Percentiles rank a stretch among this genome's conserved stretches.
phyloP scores from a whole-genome alignment of 164 flowering plant species.

The Aristolochia contorta region DNA sequence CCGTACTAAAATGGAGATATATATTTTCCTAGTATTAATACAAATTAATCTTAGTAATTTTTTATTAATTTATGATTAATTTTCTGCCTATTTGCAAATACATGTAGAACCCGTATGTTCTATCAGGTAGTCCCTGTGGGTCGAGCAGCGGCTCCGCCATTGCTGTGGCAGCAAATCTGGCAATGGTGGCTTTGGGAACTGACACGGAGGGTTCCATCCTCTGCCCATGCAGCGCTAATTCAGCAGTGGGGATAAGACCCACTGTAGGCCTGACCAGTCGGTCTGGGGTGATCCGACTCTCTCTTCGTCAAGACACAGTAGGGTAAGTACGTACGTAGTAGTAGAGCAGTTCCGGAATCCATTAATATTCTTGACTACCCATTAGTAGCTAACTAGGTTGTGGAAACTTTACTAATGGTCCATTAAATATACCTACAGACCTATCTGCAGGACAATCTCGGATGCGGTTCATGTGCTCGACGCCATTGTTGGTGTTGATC shows the following conservation, averaged over 20 bases:
- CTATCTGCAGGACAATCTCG: conserved; percentile 59
- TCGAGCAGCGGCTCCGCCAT: conserved; percentile 37
- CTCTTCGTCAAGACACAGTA: conserved; percentile 26
- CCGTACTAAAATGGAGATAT: too few species aligned
- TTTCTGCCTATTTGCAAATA: background rate
- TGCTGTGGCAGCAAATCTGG: conserved; percentile 32
- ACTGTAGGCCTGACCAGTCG: conserved; percentile 42
- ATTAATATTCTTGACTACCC: too few species aligned
- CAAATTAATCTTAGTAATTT: background rate
- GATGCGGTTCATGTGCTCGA: conserved; percentile 67
- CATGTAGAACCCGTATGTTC: conserved; percentile 25
- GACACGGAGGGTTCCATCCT: conserved; percentile 35
- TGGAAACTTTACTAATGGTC: too few species aligned
- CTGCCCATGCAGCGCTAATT: conserved; percentile 18
- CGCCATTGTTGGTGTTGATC: conserved; percentile 52
- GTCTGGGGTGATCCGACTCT: conserved; percentile 30
- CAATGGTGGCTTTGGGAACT: conserved; percentile 25
- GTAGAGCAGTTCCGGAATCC: too few species aligned
- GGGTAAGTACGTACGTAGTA: too few species aligned
- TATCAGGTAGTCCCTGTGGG: conserved; percentile 18
- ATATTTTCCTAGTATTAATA: too few species aligned
- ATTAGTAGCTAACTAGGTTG: background rate
- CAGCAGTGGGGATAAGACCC: conserved; percentile 36
- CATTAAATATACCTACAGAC: conserved; percentile 18
- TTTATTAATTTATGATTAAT: background rate